These are phyloP conservation scores for Skeletonema menzelii DNA, from an alignment of 108 stramenopile genomes.

Conservation along the genomic window DNA sequence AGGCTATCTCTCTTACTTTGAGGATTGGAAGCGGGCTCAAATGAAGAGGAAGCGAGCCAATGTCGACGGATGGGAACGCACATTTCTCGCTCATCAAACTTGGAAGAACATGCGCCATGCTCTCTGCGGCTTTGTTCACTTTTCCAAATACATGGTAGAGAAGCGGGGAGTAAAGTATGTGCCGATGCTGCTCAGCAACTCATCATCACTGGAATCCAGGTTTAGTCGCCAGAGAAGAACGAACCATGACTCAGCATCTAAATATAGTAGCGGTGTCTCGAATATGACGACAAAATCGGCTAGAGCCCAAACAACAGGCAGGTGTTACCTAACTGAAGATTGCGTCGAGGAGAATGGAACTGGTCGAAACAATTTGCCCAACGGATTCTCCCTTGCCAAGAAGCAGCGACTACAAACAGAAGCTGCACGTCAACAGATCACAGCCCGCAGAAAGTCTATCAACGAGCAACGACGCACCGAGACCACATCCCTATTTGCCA, in stretches of 20 bases:
- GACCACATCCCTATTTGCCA: not conserved
- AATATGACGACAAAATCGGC: not conserved
- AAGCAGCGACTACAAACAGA: not conserved
- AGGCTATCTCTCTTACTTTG: not conserved
- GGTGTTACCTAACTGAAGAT: not conserved
- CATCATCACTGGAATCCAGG: not conserved
- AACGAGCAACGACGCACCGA: not conserved
- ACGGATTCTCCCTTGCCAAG: not conserved
- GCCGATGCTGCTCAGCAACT: not conserved
- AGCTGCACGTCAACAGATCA: not conserved
- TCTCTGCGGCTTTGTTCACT: not conserved
- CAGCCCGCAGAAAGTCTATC: not conserved
- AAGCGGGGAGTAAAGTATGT: not conserved
- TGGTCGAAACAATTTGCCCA: not conserved
- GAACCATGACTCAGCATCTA: not conserved
- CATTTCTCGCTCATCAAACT: not conserved
- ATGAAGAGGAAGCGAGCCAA: not conserved
- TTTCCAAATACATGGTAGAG: not conserved
- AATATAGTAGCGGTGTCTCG: not conserved
- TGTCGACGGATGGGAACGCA: not conserved
- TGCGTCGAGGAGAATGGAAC: not conserved
- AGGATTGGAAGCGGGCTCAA: not conserved
- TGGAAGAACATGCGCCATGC: not conserved
- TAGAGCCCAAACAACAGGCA: not conserved
- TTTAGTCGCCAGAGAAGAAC: not conserved